A percentile compares a stretch with the other conserved stretches of the same genome.
Conservation (phyloP, 225 moss, liverwort and hornwort species). For the Bryum argenteum region DNA sequence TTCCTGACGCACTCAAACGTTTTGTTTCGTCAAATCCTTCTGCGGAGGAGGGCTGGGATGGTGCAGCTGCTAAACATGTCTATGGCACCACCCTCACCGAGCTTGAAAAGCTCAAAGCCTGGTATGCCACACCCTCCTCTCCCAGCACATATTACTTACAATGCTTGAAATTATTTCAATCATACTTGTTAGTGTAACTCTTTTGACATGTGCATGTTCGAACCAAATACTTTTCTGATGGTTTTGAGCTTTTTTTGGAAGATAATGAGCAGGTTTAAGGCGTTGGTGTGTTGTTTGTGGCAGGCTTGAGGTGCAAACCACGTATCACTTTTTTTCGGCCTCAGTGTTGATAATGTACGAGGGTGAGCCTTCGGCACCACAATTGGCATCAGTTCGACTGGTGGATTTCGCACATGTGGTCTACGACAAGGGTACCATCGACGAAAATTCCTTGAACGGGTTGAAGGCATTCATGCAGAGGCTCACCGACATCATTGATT, state of each 20-base stretch:
- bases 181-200: too few species aligned
- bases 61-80: conserved; percentile 49
- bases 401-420: conserved; percentile 69
- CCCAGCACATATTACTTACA: background rate
- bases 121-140: conserved; percentile 46
- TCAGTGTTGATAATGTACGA: conserved; percentile 79
- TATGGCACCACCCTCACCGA: conserved; percentile 70
- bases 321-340: conserved; percentile 73
- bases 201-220: too few species aligned
- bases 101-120: conserved; percentile 71
- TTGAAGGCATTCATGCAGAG: conserved; percentile 48
- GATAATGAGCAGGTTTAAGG: too few species aligned
- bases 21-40: conserved; percentile 81
- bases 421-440: conserved; percentile 38
- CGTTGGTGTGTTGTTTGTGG: too few species aligned
- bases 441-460: conserved; percentile 56
- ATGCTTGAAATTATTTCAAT: too few species aligned
- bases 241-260: too few species aligned
- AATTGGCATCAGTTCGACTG: conserved; percentile 44
- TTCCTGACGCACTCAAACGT: conserved; percentile 63
- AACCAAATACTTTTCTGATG: too few species aligned
- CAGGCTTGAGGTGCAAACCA: conserved; percentile 84
- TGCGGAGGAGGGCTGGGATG: conserved; percentile 60
- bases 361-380: conserved; percentile 46
- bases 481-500: conserved; percentile 41